Base-by-base conservation (phyloP, 257 asterid genomes). In the Primulina eburnea region DNA sequence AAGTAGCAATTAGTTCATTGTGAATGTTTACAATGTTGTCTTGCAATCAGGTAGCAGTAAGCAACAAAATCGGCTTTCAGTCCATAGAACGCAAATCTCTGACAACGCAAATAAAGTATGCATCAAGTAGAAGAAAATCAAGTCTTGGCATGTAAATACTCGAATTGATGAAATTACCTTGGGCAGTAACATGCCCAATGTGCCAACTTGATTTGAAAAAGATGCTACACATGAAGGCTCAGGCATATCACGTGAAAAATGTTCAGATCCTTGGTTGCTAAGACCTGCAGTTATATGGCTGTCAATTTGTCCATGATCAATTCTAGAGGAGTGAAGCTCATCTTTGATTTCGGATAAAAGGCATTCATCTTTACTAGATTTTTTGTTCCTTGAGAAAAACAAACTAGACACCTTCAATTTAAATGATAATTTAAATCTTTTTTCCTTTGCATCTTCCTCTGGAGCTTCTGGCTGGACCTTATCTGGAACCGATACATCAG, bases 401-500 rank as follows among this genome's bases (percentile, higher is more conserved):
- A 93, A 79, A 76, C 86, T 89, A 10, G 97, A 89, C 47, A 89
- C 92, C 78, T 89, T 91, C 80, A 88, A 92, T 65, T 80, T 90
- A 24, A 90, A 84, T 8, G 95, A 87, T n/a, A 83, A 86, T 75
- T 86, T 92, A 24, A 57, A 76, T 77, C 79, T 87, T 79, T 81
- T 83, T 62, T 71, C 73, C 80, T 87, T 88, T 20, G 76, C 47
- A 50, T 74, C 76, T 65, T 82, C 96, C 65, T 87, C 83, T 5
- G 77, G 57, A 73, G 70, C 68, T 68, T 79, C 88, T 8, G 78
- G 38, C 70, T 80, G 80, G 64, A 68, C 79, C 59, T 72, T 76
- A 53, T 47, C 83, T 21, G 76, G 78, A 71, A 76, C 79, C 33
- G 80, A 60, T 71, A 66, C 33, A 8, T 81, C 83, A 17, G 71